Evolutionary conservation across 768 basidiomycete genomes (phyloP).

Genomic region (Kwoniella pini): DNA sequence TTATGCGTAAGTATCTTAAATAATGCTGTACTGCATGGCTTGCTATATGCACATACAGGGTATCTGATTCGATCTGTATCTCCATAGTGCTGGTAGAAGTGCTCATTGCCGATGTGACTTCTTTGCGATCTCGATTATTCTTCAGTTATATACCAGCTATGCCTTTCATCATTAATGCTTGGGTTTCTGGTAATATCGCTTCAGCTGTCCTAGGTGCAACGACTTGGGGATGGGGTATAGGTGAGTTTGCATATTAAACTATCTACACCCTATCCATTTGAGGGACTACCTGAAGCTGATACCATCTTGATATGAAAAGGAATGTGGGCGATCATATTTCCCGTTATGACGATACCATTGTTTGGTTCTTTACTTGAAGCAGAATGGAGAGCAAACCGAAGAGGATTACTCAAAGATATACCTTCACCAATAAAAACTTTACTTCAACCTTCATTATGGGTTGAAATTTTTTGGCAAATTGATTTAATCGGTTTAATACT

Average conservation of each 20-base stretch:
- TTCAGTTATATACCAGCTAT: conserved; percentile 50
- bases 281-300: not conserved
- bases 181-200: conserved; percentile 50
- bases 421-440: conserved; percentile 12
- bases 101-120: conserved; percentile 51
- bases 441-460: conserved; percentile 6
- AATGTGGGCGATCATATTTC: conserved; percentile 52
- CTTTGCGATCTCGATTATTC: conserved; percentile 45
- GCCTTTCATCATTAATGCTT: conserved; percentile 52
- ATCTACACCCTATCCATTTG: not conserved
- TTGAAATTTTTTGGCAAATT: conserved; percentile 51
- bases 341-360: conserved; percentile 30
- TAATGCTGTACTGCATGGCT: too few relatives aligned
- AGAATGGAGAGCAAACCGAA: conserved; percentile 25
- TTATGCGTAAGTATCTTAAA: conserved; percentile 17
- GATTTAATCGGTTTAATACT: conserved; percentile 53
- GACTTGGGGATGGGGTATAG: conserved; percentile 53
- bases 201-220: conserved; percentile 25
- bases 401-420: conserved; percentile 24
- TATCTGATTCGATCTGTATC: too few relatives aligned
- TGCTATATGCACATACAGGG: too few relatives aligned
- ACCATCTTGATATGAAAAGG: conserved; percentile 1
- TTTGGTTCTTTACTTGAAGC: conserved; percentile 34
- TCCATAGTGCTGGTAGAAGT: conserved; percentile 42
- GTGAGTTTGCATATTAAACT: conserved; percentile 11